Percentiles rank a stretch among this genome's conserved stretches.
Conservation (phyloP, 139 green algal genomes). For the Chlamydomonas applanata region DNA sequence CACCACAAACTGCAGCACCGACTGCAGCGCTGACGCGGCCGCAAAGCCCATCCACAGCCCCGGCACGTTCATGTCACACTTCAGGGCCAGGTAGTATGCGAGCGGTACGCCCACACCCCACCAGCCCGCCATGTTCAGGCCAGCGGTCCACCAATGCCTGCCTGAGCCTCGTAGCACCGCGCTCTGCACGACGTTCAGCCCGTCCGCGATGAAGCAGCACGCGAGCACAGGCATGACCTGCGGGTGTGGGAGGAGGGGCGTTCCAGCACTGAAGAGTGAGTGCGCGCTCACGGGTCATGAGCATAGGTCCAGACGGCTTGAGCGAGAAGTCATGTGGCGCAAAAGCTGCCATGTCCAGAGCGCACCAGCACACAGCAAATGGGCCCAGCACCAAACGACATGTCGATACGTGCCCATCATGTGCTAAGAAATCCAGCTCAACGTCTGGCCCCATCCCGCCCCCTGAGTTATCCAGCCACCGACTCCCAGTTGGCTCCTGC, state of each 20-base stretch:
- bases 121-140: constrained; percentile 34
- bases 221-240: constrained; percentile 35
- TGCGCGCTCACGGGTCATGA: no score
- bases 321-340: no score
- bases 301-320: no score
- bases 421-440: no score
- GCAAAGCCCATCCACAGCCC: constrained; percentile 36
- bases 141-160: constrained; percentile 37
- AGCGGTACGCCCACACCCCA: constrained; percentile 47
- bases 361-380: no score
- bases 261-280: no score
- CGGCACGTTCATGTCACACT: constrained; percentile 18
- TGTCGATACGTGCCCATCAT: no score
- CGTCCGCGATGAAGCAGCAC: constrained; percentile 39
- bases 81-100: constrained; percentile 34
- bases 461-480: no score
- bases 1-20: constrained; percentile 17
- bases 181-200: constrained; percentile 35
- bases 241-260: not conserved
- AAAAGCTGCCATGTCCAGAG: no score
- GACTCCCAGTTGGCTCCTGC: no score
- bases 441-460: no score
- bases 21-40: constrained; percentile 26
- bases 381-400: no score
- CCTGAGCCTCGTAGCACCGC: constrained; percentile 40